A percentile compares a stretch with the other conserved stretches of the same genome.
These are phyloP conservation scores for Penstemon eatonii DNA, from an alignment of 257 asterid species.

Conservation along the genomic window DNA sequence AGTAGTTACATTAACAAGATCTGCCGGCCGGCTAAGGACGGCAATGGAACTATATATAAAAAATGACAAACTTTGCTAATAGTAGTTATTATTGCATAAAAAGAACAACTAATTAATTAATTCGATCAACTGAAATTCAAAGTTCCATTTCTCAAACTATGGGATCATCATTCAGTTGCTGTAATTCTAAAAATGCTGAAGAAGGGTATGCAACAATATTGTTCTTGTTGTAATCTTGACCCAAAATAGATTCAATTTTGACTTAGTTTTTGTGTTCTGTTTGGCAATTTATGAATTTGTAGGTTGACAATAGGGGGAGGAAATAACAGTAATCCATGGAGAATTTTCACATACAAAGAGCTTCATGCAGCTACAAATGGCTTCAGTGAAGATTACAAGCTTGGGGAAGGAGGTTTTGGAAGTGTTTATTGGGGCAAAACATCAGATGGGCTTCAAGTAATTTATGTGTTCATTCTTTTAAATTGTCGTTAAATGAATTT, in stretches of 20 bases:
- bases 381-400: constrained; percentile 70
- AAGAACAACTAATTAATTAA: constrained; percentile 3
- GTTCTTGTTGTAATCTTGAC: background rate
- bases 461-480: background rate
- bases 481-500: too few species aligned
- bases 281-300: constrained; percentile 16
- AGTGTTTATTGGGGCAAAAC: constrained; percentile 92
- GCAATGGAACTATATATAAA: constrained; percentile 18
- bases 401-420: constrained; percentile 91
- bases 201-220: constrained; percentile 47
- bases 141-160: constrained; percentile 32
- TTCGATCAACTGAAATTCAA: constrained; percentile 5
- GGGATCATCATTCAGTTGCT: constrained; percentile 71
- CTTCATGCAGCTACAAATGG: constrained; percentile 76
- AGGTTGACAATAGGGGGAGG: constrained; percentile 48
- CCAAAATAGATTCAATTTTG: background rate
- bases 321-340: constrained; percentile 43
- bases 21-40: constrained; percentile 41
- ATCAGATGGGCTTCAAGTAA: constrained; percentile 81
- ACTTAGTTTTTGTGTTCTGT: background rate
- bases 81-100: constrained; percentile 14
- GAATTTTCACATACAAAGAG: constrained; percentile 79
- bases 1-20: constrained; percentile 7
- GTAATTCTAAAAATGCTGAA: constrained; percentile 60
- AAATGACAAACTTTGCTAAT: constrained; percentile 20